A percentile compares a stretch with the other conserved stretches of the same genome.
These are phyloP conservation scores for Zygosaccharomyces lentus DNA, from an alignment of 805 yeast genomes.

Conservation along the genomic window DNA sequence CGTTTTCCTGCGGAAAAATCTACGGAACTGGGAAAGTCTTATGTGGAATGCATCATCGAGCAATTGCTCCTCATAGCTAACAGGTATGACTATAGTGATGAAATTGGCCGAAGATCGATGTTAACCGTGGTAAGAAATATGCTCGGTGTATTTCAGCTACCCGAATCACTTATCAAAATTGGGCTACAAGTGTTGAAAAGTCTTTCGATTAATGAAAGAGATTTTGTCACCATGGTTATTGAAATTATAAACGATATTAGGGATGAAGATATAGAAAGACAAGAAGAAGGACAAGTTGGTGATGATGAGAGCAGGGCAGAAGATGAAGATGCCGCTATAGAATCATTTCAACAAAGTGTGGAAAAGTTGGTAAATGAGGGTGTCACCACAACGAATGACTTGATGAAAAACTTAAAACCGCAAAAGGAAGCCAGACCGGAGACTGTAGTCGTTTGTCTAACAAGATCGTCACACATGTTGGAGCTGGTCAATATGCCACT, in stretches of 20 bases:
- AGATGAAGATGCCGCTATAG: slow-evolving; percentile 37
- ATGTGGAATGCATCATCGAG: slow-evolving; percentile 66
- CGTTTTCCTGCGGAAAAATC: slow-evolving; percentile 14
- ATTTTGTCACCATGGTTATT: slow-evolving; percentile 77
- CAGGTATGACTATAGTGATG: slow-evolving; percentile 82
- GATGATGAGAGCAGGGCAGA: slow-evolving; percentile 19
- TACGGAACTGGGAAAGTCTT: slow-evolving; percentile 45
- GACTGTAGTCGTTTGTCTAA: slow-evolving; percentile 57
- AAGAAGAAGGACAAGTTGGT: slow-evolving; percentile 29
- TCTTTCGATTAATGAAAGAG: slow-evolving; percentile 73
- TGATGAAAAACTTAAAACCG: slow-evolving; percentile 27
- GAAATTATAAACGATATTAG: slow-evolving; percentile 83
- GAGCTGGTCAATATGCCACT: slow-evolving; percentile 63
- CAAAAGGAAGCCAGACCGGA: slow-evolving; percentile 38
- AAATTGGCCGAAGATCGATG: slow-evolving; percentile 80
- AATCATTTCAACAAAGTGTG: slow-evolving; percentile 46
- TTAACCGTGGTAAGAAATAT: slow-evolving; percentile 53
- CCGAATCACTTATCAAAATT: slow-evolving; percentile 50
- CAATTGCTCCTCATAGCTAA: slow-evolving; percentile 67
- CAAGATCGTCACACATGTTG: slow-evolving; percentile 63
- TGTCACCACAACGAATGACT: slow-evolving; percentile 13
- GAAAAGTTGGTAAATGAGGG: slow-evolving; percentile 35
- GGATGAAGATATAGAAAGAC: slow-evolving; percentile 52
- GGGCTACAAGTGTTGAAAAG: slow-evolving; percentile 63
- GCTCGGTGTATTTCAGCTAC: slow-evolving; percentile 52